Evolutionary conservation across 2,329 filamentous ascomycete genomes (phyloP).

Genomic region (Colletotrichum cuscutae): DNA sequence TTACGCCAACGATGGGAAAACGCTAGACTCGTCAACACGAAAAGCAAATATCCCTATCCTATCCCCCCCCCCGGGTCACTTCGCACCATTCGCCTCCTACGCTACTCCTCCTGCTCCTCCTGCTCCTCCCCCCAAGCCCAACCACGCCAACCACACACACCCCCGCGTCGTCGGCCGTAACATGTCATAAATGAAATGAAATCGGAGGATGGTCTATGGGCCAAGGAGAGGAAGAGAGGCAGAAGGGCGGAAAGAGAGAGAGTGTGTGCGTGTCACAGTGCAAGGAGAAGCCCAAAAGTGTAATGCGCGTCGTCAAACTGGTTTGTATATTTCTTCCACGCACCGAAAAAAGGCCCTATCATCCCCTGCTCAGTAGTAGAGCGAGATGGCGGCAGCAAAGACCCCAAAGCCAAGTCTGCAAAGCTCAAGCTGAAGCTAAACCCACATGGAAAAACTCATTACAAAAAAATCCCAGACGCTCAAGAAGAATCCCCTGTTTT

Average conservation of each 20-base stretch:
- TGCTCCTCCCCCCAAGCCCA: too few species aligned
- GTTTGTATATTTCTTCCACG: constrained; percentile 9
- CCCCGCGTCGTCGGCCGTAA: neutral
- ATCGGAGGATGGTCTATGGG: neutral
- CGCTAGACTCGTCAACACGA: neutral
- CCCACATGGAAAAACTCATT: constrained; percentile 6
- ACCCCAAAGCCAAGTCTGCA: neutral
- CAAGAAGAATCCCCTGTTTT: neutral
- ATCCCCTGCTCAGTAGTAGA: neutral
- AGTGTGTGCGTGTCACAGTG: too few species aligned
- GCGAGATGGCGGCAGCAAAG: neutral
- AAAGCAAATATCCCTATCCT: neutral
- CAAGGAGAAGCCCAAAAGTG: too few species aligned
- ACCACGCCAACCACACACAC: too few species aligned
- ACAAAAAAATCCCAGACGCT: constrained; percentile 2
- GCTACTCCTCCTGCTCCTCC: too few species aligned
- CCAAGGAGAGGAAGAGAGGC: too few species aligned
- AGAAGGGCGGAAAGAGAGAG: too few species aligned
- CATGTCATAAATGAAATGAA: neutral
- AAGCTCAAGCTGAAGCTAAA: neutral
- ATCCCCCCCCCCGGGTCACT: too few species aligned
- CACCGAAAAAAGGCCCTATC: neutral
- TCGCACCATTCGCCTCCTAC: too few species aligned
- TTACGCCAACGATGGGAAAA: neutral
- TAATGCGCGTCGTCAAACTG: constrained; percentile 3